A percentile compares a stretch with the other conserved stretches of the same genome.
Evolutionary conservation across 164 flowering plant genomes (phyloP).

Genomic region (Echeveria elegans): DNA sequence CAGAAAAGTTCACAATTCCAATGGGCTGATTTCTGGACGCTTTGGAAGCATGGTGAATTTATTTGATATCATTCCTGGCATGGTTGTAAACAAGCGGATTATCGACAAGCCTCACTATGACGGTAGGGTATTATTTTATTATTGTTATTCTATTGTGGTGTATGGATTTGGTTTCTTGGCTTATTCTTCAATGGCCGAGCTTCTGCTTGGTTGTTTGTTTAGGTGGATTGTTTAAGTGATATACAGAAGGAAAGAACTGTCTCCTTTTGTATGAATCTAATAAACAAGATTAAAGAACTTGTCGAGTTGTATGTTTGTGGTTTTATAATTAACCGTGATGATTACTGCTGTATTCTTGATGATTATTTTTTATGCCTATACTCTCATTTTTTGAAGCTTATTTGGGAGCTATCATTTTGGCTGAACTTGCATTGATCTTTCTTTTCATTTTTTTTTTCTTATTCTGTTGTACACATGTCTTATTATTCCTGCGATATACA

Average conservation of each 20-base stretch:
- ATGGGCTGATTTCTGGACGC: slow-evolving; percentile 66
- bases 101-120: slow-evolving; percentile 58
- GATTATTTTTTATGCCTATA: not conserved
- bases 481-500: too few relatives aligned
- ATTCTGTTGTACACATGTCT: not conserved
- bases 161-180: not conserved
- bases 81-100: slow-evolving; percentile 50
- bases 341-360: not conserved
- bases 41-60: slow-evolving; percentile 81
- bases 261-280: not conserved
- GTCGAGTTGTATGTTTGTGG: not conserved
- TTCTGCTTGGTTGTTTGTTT: not conserved
- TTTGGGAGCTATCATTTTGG: not conserved
- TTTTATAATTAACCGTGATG: not conserved
- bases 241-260: not conserved
- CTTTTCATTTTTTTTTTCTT: too few relatives aligned
- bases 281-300: not conserved
- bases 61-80: slow-evolving; percentile 55
- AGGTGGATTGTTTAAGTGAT: not conserved
- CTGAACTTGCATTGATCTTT: not conserved
- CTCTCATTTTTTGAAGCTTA: not conserved
- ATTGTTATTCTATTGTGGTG: not conserved
- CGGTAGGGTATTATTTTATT: slow-evolving; percentile 27
- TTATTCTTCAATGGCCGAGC: not conserved
- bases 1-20: slow-evolving; percentile 28